Conservation (phyloP, 2,329 filamentous ascomycete genomes). For the Mollisiaceae sp. region DNA sequence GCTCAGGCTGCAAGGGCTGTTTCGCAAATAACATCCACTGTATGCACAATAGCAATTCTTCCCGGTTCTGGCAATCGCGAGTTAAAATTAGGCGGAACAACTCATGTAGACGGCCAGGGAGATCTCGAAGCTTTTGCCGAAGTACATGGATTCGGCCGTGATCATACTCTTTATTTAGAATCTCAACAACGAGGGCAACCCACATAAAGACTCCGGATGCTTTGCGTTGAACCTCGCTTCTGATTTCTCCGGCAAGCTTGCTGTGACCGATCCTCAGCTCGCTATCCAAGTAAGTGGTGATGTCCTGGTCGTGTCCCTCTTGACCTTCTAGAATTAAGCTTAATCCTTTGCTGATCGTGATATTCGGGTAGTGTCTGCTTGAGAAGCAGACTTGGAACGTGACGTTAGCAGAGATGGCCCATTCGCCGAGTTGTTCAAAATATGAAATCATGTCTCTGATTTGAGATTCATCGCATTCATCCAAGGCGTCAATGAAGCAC, state of each 20-base stretch:
- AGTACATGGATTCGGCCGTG: constrained; percentile 40
- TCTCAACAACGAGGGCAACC: constrained; percentile 39
- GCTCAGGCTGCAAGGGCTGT: constrained; percentile 32
- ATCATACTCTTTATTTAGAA: constrained; percentile 50
- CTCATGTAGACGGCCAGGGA: constrained; percentile 28
- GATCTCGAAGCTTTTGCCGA: constrained; percentile 41
- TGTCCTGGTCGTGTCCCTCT: constrained; percentile 39
- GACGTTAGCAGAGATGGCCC: constrained; percentile 20
- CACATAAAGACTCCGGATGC: constrained; percentile 34
- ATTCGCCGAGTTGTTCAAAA: constrained; percentile 32
- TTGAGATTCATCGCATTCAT: constrained; percentile 48
- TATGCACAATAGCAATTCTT: constrained; percentile 52
- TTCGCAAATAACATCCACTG: constrained; percentile 59
- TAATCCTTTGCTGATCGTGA: constrained; percentile 32
- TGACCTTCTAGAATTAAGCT: constrained; percentile 38
- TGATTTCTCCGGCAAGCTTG: constrained; percentile 25
- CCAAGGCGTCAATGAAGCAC: constrained; percentile 52
- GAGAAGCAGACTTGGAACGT: constrained; percentile 37
- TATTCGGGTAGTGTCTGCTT: constrained; percentile 39
- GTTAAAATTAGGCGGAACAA: constrained; percentile 32
- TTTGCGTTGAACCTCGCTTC: constrained; percentile 26
- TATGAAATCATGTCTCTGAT: constrained; percentile 29
- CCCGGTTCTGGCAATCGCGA: constrained; percentile 50
- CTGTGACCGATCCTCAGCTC: constrained; percentile 32
- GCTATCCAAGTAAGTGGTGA: constrained; percentile 37